Conservation (phyloP, 2,329 filamentous ascomycete species). For the Colletotrichum sp. region DNA sequence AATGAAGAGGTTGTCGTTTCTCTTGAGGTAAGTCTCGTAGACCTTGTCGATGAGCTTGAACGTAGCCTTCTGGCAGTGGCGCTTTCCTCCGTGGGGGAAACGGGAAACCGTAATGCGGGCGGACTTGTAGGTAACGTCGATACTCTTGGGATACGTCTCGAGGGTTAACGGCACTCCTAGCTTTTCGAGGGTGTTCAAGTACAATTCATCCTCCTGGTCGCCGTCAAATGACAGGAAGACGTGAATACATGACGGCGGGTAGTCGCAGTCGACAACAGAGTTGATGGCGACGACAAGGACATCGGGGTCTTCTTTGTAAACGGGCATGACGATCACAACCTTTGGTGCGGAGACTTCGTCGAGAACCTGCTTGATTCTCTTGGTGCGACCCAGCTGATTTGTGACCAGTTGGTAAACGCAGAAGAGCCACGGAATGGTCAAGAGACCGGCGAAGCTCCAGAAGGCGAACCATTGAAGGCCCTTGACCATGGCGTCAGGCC, state of each 20-base stretch:
- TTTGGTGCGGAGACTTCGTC: constrained; percentile 90
- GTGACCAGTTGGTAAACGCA: constrained; percentile 92
- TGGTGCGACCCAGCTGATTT: constrained; percentile 80
- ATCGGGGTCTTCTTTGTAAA: constrained; percentile 89
- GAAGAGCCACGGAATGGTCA: constrained; percentile 90
- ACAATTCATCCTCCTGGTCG: constrained; percentile 86
- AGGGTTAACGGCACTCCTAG: constrained; percentile 82
- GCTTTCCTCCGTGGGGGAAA: constrained; percentile 92
- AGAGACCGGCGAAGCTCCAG: constrained; percentile 84
- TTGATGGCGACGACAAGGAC: constrained; percentile 85
- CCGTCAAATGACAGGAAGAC: constrained; percentile 96
- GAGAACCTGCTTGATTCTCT: constrained; percentile 82
- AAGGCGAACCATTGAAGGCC: constrained; percentile 95
- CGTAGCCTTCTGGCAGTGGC: constrained; percentile 91
- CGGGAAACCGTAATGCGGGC: constrained; percentile 89
- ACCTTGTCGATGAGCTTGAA: constrained; percentile 94
- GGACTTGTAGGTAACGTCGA: constrained; percentile 84
- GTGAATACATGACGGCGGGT: constrained; percentile 89
- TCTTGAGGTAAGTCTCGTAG: constrained; percentile 83
- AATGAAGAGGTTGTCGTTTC: constrained; percentile 91
- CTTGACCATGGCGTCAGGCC: constrained; percentile 71
- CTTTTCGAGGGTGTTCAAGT: constrained; percentile 82
- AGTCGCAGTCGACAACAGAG: constrained; percentile 92
- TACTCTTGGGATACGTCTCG: constrained; percentile 83
- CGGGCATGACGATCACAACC: constrained; percentile 95